phyloP scores from a whole-genome alignment of 352 stramenopile species.

The Peronospora belbahrii region DNA sequence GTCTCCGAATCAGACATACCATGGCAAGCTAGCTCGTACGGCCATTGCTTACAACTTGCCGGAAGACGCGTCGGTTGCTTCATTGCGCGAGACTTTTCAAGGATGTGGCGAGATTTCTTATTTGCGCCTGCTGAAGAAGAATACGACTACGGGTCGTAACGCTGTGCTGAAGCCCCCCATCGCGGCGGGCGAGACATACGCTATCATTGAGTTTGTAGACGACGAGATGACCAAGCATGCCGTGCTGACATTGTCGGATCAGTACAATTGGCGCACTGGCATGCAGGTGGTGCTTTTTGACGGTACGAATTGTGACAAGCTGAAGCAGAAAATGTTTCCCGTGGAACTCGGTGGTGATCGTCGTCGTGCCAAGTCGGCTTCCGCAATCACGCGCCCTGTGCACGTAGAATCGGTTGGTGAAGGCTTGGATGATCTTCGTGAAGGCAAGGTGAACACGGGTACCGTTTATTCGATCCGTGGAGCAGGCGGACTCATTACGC shows the following conservation, averaged over 20 bases:
- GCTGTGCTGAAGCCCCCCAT: slow-evolving; percentile 84
- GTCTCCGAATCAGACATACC: slow-evolving; percentile 73
- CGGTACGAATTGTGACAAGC: slow-evolving; percentile 81
- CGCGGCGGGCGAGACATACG: slow-evolving; percentile 78
- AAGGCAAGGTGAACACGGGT: slow-evolving; percentile 83
- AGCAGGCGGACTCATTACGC: slow-evolving; percentile 75
- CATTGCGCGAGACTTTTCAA: slow-evolving; percentile 77
- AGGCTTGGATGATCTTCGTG: slow-evolving; percentile 73
- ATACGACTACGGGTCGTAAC: slow-evolving; percentile 80
- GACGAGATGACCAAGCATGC: slow-evolving; percentile 87
- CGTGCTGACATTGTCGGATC: slow-evolving; percentile 77
- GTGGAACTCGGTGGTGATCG: slow-evolving; percentile 65
- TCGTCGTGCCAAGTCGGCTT: slow-evolving; percentile 73
- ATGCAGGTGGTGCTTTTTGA: slow-evolving; percentile 87
- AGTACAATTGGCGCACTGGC: slow-evolving; percentile 83
- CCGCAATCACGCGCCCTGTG: slow-evolving; percentile 54
- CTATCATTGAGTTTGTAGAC: slow-evolving; percentile 86
- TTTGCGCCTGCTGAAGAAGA: slow-evolving; percentile 84
- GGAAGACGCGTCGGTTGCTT: slow-evolving; percentile 79
- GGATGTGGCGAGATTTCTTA: slow-evolving; percentile 81
- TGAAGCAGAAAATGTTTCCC: slow-evolving; percentile 88
- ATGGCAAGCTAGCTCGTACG: slow-evolving; percentile 77
- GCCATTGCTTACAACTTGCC: slow-evolving; percentile 84
- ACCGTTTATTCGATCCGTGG: slow-evolving; percentile 84
- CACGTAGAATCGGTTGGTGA: slow-evolving; percentile 80